Percentiles rank a stretch among this genome's conserved stretches.
Conservation (phyloP, 768 basidiomycete genomes). For the Kwoniella mangroviensis region DNA sequence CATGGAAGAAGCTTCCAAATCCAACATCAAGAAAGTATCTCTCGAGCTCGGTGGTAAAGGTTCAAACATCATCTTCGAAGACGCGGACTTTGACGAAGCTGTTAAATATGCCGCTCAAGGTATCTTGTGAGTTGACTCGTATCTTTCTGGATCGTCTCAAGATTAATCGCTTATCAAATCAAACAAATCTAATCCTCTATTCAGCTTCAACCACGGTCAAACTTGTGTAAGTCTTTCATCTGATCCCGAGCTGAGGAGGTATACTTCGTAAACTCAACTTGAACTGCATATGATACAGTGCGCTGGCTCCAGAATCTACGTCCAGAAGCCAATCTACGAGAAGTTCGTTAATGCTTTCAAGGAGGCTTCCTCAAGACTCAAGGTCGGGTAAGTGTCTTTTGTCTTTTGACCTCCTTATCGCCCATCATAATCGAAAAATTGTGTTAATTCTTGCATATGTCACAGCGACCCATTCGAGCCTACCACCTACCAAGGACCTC, state of each 20-base stretch:
- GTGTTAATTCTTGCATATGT: no score
- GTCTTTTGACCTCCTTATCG: neutral
- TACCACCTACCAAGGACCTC: constrained; percentile 75
- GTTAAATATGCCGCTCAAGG: constrained; percentile 64
- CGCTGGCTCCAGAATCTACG: constrained; percentile 55
- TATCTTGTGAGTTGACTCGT: constrained; percentile 64
- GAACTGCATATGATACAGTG: constrained; percentile 40
- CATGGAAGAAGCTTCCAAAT: constrained; percentile 78
- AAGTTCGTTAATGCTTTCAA: constrained; percentile 49
- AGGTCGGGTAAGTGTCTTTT: constrained; percentile 66
- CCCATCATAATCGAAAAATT: no score
- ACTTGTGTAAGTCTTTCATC: constrained; percentile 34
- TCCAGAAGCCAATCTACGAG: constrained; percentile 53
- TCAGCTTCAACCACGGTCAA: constrained; percentile 46
- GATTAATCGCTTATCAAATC: neutral
- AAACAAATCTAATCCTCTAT: neutral
- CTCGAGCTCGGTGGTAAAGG: constrained; percentile 83
- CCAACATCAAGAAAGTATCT: constrained; percentile 79
- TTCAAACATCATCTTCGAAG: constrained; percentile 57
- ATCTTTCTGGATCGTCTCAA: neutral
- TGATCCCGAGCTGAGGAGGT: no score
- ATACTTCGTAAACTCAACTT: no score
- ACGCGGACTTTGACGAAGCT: constrained; percentile 52
- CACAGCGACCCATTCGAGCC: constrained; percentile 73
- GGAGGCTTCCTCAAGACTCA: constrained; percentile 69